Conservation (phyloP, 805 yeast genomes). For the Candida incommunis region DNA sequence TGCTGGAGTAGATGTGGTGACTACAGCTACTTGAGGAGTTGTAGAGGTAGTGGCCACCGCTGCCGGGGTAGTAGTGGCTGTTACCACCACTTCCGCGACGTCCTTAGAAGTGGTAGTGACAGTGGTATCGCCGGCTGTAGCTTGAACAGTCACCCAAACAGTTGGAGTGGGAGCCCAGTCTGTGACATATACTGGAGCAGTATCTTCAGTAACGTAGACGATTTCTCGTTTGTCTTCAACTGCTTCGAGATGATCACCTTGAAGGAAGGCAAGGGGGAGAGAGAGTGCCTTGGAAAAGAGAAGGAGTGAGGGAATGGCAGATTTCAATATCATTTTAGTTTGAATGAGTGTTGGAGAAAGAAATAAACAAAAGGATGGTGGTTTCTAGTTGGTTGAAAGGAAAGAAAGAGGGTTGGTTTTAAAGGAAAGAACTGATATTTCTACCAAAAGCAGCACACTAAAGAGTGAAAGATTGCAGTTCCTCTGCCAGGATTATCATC, state of each 20-base stretch:
- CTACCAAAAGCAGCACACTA: no score
- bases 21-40: constrained; percentile 12
- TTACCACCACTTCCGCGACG: constrained; percentile 5
- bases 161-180: not conserved
- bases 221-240: not conserved
- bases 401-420: no score
- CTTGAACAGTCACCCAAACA: constrained; percentile 7
- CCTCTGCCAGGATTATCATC: no score
- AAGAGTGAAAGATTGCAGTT: no score
- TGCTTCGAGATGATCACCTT: not conserved
- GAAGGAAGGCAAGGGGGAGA: not conserved
- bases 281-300: not conserved
- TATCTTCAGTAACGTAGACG: constrained; percentile 11
- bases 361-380: not conserved
- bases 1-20: constrained; percentile 12
- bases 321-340: not conserved
- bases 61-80: constrained; percentile 10
- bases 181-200: constrained; percentile 10
- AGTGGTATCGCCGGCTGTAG: constrained; percentile 7
- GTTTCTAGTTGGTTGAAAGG: not conserved
- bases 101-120: constrained; percentile 6
- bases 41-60: constrained; percentile 12
- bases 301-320: not conserved
- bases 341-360: not conserved
- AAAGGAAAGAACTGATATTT: no score